Base-by-base conservation (phyloP, 2,329 filamentous ascomycete genomes). In the Penicillium sp. region DNA sequence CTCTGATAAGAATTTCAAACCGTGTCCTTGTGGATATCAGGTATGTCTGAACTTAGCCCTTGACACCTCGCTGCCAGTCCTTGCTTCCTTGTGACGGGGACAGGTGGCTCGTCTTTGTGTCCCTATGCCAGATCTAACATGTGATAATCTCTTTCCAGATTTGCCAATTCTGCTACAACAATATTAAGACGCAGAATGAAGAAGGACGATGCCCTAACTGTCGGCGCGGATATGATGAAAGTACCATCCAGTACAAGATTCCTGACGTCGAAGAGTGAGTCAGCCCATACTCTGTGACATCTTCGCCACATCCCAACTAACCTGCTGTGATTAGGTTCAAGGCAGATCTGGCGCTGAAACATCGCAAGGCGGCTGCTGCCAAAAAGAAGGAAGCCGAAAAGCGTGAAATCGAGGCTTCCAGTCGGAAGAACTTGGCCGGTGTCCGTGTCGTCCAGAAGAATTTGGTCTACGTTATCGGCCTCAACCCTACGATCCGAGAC, bases 121-220 rank as follows among this genome's bases (percentile, higher is more conserved):
- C 19, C 8, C 9, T 17, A 16, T 31, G 3, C 14, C 31, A 45
- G 17, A n/a, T 17, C 56, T 63, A 40, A 66, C 49, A 35, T 43
- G 17, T 45, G 22, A 51, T 45, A 19, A 51, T 26, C 6, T 45
- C 48, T 61, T 45, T 35, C 68, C 68, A 97, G 92, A 93, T 99
- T 73, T 99, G 94, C 77, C 95, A 99, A 80, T 99, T 99, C 77
- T 99, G 94, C 78, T 99, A 93, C 80, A 97, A 99, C 78, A 99
- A 97, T 74, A 95, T 99, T 74, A 96, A 95, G 78, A 96, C 89
- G 67, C 97, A 97, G 68, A 91, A 96, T 59, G 77, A 78, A 84
- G 97, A 97, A 72, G 92, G 93, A 35, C 83, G 97, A 55, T 99
- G 94, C 75, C 94, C 94, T n/a, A 96, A 96, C 64, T 99, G 94